Conservation (phyloP, 2,329 filamentous ascomycete genomes). For the Venturia carpophila region DNA sequence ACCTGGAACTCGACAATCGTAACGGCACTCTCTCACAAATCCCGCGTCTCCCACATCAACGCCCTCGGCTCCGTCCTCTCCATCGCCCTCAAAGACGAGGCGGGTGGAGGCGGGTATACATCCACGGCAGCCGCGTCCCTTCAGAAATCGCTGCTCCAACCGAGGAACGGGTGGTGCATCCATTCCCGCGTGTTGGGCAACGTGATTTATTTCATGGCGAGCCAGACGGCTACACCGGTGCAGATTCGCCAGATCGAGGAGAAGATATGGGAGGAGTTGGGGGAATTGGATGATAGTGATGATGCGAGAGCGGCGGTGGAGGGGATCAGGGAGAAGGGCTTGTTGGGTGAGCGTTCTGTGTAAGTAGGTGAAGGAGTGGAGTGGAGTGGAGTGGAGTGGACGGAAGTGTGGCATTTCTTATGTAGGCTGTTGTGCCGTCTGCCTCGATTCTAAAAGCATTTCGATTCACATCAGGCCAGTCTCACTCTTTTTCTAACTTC, state of each 20-base stretch:
- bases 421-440: no score
- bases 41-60: constrained; percentile 56
- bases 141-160: constrained; percentile 42
- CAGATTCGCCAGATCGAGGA: constrained; percentile 13
- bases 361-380: neutral
- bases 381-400: no score
- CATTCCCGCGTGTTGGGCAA: constrained; percentile 55
- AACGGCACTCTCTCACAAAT: constrained; percentile 47
- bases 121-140: constrained; percentile 48
- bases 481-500: no score
- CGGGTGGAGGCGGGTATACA: constrained; percentile 46
- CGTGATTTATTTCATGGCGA: constrained; percentile 54
- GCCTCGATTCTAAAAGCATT: no score
- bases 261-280: constrained; percentile 3
- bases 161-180: constrained; percentile 38
- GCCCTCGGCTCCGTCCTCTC: constrained; percentile 69
- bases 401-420: no score
- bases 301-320: neutral
- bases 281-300: neutral
- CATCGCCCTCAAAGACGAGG: constrained; percentile 48
- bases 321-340: neutral
- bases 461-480: no score
- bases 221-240: constrained; percentile 41
- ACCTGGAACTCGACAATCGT: constrained; percentile 61
- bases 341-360: neutral